These are phyloP conservation scores for Trypanosoma scelopori DNA, from an alignment of 208 protist species.

Conservation along the genomic window DNA sequence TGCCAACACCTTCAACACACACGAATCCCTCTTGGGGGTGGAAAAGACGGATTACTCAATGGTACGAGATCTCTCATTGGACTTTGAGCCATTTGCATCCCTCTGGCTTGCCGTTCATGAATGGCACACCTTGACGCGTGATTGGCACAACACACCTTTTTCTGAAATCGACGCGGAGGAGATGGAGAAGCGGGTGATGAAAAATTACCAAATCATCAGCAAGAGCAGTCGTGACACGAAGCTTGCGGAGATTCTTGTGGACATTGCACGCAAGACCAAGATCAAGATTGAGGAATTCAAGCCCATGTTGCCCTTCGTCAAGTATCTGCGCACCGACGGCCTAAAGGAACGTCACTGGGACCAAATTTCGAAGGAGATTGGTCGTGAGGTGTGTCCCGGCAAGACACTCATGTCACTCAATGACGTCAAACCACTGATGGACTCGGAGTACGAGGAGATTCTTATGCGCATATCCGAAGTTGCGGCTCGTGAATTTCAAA, in stretches of 20 bases:
- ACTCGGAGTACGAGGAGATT: conserved; percentile 82
- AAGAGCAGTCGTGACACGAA: conserved; percentile 77
- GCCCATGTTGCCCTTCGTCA: conserved; percentile 94
- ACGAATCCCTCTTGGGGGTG: conserved; percentile 94
- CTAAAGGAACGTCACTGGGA: conserved; percentile 97
- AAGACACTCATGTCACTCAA: conserved; percentile 89
- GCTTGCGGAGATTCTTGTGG: conserved; percentile 81
- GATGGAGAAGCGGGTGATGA: conserved; percentile 88
- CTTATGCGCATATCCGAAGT: conserved; percentile 92
- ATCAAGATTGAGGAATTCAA: conserved; percentile 95
- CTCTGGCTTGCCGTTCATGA: conserved; percentile 94
- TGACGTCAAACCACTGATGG: conserved; percentile 70
- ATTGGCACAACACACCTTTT: conserved; percentile 89
- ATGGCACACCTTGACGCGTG: conserved; percentile 76
- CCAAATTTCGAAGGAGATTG: conserved; percentile 92
- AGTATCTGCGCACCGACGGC: conserved; percentile 93
- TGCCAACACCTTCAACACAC: conserved; percentile 92
- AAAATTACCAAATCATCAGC: conserved; percentile 79
- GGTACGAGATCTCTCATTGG: conserved; percentile 83
- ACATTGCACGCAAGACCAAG: conserved; percentile 88
- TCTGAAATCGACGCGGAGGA: conserved; percentile 83
- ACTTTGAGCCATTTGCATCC: conserved; percentile 96
- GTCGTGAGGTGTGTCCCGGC: conserved; percentile 85
- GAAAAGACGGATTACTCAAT: conserved; percentile 93
- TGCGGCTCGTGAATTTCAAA: conserved; percentile 95